Evolutionary conservation across 371 early-diverging fungal species (phyloP).

Genomic region (Mucor lusitanicus): DNA sequence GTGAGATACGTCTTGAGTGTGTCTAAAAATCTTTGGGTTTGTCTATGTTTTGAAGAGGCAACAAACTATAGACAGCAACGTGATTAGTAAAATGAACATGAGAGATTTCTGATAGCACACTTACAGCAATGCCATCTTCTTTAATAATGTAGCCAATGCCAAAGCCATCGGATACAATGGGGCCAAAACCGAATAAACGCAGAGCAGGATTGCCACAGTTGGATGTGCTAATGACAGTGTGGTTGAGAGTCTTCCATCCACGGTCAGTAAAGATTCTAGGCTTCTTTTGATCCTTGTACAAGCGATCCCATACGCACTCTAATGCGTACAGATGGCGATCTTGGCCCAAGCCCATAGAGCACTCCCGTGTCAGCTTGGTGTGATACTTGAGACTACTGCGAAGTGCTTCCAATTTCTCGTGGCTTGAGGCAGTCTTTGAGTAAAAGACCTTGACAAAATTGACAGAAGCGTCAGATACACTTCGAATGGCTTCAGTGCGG

Average conservation of each 20-base stretch:
- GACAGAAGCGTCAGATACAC: constrained; percentile 70
- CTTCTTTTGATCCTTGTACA: constrained; percentile 50
- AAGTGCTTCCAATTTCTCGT: constrained; percentile 55
- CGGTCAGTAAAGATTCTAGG: constrained; percentile 79
- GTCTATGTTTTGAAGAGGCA: constrained; percentile 61
- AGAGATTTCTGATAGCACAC: constrained; percentile 8
- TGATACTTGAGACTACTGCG: constrained; percentile 71
- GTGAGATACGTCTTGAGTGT: constrained; percentile 45
- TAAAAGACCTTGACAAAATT: constrained; percentile 79
- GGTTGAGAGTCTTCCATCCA: constrained; percentile 56
- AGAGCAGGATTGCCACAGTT: constrained; percentile 87
- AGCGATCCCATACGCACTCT: constrained; percentile 55
- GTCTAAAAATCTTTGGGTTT: constrained; percentile 52
- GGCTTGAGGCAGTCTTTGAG: constrained; percentile 34
- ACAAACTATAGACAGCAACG: constrained; percentile 33
- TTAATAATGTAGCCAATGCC: constrained; percentile 91
- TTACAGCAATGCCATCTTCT: constrained; percentile 61
- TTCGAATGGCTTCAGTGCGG: constrained; percentile 88
- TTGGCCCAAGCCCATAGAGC: constrained; percentile 77
- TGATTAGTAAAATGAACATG: not conserved
- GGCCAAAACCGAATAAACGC: constrained; percentile 89
- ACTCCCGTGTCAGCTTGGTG: constrained; percentile 69
- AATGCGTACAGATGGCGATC: constrained; percentile 89
- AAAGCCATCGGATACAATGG: constrained; percentile 90
- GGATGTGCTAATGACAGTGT: constrained; percentile 85